Evolutionary conservation across 31 red algal species (phyloP).

Genomic region (Asparagopsis taxiformis): DNA sequence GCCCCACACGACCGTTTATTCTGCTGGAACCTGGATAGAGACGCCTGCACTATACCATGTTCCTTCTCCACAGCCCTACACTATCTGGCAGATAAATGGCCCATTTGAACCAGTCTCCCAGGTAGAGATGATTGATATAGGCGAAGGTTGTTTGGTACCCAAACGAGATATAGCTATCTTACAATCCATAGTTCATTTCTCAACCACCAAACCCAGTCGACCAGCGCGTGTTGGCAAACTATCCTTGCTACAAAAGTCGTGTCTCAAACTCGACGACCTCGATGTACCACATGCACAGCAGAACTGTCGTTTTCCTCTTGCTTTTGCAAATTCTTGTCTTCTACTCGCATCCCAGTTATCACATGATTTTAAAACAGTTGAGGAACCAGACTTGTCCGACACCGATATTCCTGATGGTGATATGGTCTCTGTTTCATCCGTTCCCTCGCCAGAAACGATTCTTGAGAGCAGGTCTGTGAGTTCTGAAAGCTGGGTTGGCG

Average conservation of each 20-base stretch:
- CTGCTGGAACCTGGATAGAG: slow-evolving; percentile 14
- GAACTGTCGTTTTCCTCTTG: slow-evolving; percentile 1
- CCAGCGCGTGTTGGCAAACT: slow-evolving; percentile 1
- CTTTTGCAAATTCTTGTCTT: neutral
- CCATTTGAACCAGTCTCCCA: slow-evolving; percentile 18
- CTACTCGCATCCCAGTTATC: neutral
- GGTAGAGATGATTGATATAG: neutral
- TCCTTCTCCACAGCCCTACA: neutral
- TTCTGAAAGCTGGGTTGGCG: neutral
- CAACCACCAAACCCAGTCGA: neutral
- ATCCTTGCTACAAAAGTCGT: slow-evolving; percentile 15
- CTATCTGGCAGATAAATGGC: slow-evolving; percentile 3
- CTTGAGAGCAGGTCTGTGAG: neutral
- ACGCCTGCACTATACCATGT: neutral
- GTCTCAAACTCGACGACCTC: neutral
- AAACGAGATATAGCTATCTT: neutral
- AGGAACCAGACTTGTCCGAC: slow-evolving; percentile 5
- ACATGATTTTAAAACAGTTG: slow-evolving; percentile 9
- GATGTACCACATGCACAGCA: neutral
- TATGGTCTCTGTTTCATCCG: neutral
- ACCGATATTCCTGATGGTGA: neutral
- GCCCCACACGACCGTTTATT: too few relatives aligned
- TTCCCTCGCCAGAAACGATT: neutral
- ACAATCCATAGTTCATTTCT: neutral
- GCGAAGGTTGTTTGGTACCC: neutral